Base-by-base conservation (phyloP, 768 basidiomycete genomes). In the Phanerochaete sordida region DNA sequence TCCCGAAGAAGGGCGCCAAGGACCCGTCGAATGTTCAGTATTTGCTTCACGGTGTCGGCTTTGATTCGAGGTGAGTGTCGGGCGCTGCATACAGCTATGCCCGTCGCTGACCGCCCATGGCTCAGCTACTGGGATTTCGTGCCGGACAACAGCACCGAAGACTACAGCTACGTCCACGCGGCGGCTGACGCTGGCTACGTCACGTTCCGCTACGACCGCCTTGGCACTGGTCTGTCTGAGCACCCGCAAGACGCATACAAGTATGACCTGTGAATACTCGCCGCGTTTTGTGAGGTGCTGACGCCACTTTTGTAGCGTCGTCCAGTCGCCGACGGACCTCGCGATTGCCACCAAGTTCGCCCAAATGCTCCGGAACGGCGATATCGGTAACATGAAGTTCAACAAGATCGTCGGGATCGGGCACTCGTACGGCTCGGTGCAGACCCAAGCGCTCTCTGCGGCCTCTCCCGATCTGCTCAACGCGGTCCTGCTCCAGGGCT, bases 31-130 rank as follows among this genome's bases (percentile, higher is more conserved):
- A 60, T 12, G 50, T 64, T 26, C 65, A 66, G 46, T 46, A 45
- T 13, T 61, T 66, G 28, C 57, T 66, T 23, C 63, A 64, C 39
- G 61, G 63, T 21, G 50, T 66, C 24, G 61, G 59, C 24, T 64
- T 57, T 49, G 63, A 64, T 39, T 60, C 63, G 3, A 57, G 63
- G 60, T 62, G 12, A n/a, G 62, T 30, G 21, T 15, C 51, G 5
- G 19, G 33, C 35, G 27, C n/a, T 16, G 39, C 23, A 28, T 21
- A 2, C 21, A 15, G 2, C 39, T 43, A 4, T 43, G 8, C 27
- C 9, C n/a, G 15, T 43, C 46, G 19, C 39, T 43, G 11, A 43
- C 39, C 4, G 11, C 19, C 11, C 19, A 11, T 9, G 19, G n/a
- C n/a, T n/a, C n/a, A 61, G 60, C 19, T 52, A 52, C 31, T 52